Conservation (phyloP, 225 moss, liverwort and hornwort species). For the Anthoceros angustus region DNA sequence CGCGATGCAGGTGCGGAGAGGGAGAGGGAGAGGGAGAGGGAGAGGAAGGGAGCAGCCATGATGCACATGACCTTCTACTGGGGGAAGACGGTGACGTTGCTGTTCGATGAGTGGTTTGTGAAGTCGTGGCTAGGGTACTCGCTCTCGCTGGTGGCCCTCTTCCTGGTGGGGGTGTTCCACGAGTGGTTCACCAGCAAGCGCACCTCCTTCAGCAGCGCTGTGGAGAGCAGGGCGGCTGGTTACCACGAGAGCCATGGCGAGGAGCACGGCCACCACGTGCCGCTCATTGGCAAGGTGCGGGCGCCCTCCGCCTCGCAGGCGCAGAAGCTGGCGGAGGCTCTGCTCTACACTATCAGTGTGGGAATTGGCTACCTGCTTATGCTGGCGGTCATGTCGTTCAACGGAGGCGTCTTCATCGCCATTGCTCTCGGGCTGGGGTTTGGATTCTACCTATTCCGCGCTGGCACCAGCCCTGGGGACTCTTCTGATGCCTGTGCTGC, state of each 20-base stretch:
- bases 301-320: slow-evolving; percentile 4
- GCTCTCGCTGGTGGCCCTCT: slow-evolving; percentile 13
- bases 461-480: neutral
- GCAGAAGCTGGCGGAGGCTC: neutral
- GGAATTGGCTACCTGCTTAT: slow-evolving; percentile 18
- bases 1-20: neutral
- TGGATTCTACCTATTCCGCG: slow-evolving; percentile 7
- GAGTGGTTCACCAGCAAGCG: slow-evolving; percentile 12
- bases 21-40: neutral
- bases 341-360: slow-evolving; percentile 11
- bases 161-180: slow-evolving; percentile 14
- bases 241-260: neutral
- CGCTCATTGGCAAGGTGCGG: neutral
- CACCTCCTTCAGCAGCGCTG: neutral
- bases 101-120: slow-evolving; percentile 14
- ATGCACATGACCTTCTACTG: slow-evolving; percentile 15
- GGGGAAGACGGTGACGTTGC: slow-evolving; percentile 10
- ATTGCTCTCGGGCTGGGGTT: slow-evolving; percentile 15
- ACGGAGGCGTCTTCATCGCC: slow-evolving; percentile 19
- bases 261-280: neutral
- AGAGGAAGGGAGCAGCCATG: neutral
- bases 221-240: neutral
- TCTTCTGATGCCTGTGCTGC: slow-evolving; percentile 1
- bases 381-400: slow-evolving; percentile 21
- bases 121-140: slow-evolving; percentile 5